Base-by-base conservation (phyloP, 2,329 filamentous ascomycete genomes). In the Hypoxylon sp. region DNA sequence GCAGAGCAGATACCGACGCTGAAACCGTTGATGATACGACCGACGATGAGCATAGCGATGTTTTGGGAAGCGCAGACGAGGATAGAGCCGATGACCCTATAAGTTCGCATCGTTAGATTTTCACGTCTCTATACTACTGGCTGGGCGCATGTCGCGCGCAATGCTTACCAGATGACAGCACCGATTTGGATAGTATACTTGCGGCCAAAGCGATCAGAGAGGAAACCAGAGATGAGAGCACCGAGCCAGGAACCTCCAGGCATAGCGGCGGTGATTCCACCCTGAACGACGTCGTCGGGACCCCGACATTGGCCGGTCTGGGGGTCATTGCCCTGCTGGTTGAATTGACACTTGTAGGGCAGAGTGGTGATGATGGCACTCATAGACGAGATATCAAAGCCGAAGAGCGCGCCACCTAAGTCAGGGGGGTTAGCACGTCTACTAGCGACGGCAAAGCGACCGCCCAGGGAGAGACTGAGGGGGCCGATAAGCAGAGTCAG, bases 1-100 rank as follows among this genome's bases (percentile, higher is more conserved):
- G 88, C 86, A 20, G 87, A 90, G 72, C 84, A 88, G 70, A 91
- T 90, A 63, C 88, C 89, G 58, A 91, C 88, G 43, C 83, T 83
- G 63, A 91, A 71, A 58, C 88, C 88, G 74, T 90, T 90, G 76
- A 92, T 84, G 71, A 89, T 72, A 66, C 88, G 88, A 43, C 88
- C 88, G 21, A 83, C 85, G 43, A 88, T 83, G 18, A 92, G 79
- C 88, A 81, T 81, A 27, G 74, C 75, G 49, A 80, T 78, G 66
- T 80, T 78, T 43, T 79, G 74, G 0, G 79, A 69, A 23, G 80
- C 80, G 53, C 74, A 77, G 31, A 73, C 70, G 47, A 83, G 67
- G 48, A 77, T 73, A 2, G 79, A 83, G 3, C 81, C 81, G 52
- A 83, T 62, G 2, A 81, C 59, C 80, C 80, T 82, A 33, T 5